A percentile compares a stretch with the other conserved stretches of the same genome.
These are phyloP conservation scores for Golubevia pallescens DNA, from an alignment of 1,284 basidiomycete genomes.

Conservation along the genomic window DNA sequence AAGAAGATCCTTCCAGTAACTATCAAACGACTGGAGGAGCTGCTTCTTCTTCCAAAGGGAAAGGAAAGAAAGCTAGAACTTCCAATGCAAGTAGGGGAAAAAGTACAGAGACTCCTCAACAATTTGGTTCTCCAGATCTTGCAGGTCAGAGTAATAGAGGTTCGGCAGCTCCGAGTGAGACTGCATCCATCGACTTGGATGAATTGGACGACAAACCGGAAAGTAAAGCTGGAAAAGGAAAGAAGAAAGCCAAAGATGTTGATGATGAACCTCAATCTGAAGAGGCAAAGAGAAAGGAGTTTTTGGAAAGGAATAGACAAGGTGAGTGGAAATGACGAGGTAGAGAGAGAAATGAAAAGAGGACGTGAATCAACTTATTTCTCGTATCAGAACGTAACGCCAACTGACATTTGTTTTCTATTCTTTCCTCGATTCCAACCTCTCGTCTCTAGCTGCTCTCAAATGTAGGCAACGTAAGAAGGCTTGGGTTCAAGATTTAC, in stretches of 20 bases:
- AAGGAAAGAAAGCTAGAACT: neutral
- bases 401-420: neutral
- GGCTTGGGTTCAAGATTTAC: slow-evolving; percentile 90
- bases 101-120: neutral
- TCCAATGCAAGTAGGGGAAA: neutral
- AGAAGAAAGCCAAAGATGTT: neutral
- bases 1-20: too few species aligned
- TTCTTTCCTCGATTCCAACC: too few species aligned
- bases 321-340: too few species aligned
- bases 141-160: neutral
- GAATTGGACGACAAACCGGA: slow-evolving; percentile 2
- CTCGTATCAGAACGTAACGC: too few species aligned
- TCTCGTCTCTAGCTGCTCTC: slow-evolving; percentile 92
- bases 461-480: slow-evolving; percentile 99
- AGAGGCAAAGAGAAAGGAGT: slow-evolving; percentile 54
- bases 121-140: neutral
- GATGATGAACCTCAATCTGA: slow-evolving; percentile 16
- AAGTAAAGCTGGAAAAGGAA: neutral
- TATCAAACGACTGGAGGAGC: neutral
- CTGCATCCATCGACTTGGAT: slow-evolving; percentile 2
- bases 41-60: neutral
- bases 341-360: too few species aligned
- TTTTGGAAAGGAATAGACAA: slow-evolving; percentile 59
- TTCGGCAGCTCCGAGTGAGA: slow-evolving; percentile 8
- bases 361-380: too few species aligned